Conservation (phyloP, 768 basidiomycete genomes). For the Suillus sp. region DNA sequence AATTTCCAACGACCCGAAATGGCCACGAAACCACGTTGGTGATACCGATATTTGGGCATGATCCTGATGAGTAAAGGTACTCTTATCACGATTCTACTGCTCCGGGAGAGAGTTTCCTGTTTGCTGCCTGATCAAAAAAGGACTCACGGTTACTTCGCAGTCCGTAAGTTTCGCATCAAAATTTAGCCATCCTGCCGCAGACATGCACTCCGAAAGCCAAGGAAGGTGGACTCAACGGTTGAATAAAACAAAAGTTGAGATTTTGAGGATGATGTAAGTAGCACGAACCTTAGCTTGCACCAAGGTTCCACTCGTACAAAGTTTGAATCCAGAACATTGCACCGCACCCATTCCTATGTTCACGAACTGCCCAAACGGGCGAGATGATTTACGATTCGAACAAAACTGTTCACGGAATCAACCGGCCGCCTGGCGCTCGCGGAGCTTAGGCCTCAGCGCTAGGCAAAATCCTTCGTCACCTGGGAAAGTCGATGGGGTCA, state of each 20-base stretch:
- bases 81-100: slow-evolving; percentile 8
- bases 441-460: not conserved
- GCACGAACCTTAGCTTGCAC: not conserved
- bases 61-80: slow-evolving; percentile 6
- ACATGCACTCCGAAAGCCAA: slow-evolving; percentile 4
- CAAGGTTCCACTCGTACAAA: slow-evolving; percentile 5
- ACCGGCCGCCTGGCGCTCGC: slow-evolving; percentile 2
- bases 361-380: slow-evolving; percentile 2
- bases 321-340: not conserved
- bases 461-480: slow-evolving; percentile 6
- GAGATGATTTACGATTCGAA: slow-evolving; percentile 13
- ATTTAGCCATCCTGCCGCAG: not conserved
- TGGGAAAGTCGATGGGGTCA: not conserved
- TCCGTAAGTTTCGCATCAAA: slow-evolving; percentile 15
- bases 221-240: too few species aligned
- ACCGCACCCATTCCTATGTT: not conserved
- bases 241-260: not conserved
- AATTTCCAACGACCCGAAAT: slow-evolving; percentile 12
- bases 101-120: slow-evolving; percentile 4
- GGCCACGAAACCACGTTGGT: slow-evolving; percentile 6
- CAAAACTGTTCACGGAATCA: slow-evolving; percentile 3
- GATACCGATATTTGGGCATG: not conserved
- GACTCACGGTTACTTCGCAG: slow-evolving; percentile 14
- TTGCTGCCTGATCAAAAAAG: slow-evolving; percentile 7
- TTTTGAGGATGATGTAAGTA: not conserved